Percentiles rank a stretch among this genome's conserved stretches.
Conservation (phyloP, 108 stramenopile genomes). For the Cyclostephanos invisitatus region DNA sequence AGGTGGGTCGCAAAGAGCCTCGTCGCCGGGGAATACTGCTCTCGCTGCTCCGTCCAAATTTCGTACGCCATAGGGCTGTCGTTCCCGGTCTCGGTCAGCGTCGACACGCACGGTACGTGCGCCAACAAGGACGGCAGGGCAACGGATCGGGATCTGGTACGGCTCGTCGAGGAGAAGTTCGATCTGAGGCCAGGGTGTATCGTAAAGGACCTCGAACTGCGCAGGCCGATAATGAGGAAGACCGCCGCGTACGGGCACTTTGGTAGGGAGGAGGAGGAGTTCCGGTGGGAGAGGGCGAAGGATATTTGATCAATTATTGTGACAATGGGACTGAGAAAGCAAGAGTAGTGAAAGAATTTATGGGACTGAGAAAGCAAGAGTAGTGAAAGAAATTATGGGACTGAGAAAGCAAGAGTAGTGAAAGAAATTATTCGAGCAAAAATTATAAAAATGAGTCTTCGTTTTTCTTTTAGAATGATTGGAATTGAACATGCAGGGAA, state of each 20-base stretch:
- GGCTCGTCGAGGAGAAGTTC: constrained; percentile 94
- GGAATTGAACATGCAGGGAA: too few species aligned
- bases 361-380: too few species aligned
- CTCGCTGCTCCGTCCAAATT: constrained; percentile 89
- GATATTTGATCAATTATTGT: constrained; percentile 27
- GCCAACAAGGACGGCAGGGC: constrained; percentile 90
- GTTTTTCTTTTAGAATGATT: too few species aligned
- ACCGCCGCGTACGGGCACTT: constrained; percentile 98
- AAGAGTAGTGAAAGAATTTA: neutral
- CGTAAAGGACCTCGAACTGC: constrained; percentile 92
- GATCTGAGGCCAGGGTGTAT: constrained; percentile 96
- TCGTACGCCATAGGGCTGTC: constrained; percentile 96
- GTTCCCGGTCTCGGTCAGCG: constrained; percentile 88
- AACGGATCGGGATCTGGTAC: constrained; percentile 88
- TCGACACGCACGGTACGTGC: constrained; percentile 88
- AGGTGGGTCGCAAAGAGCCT: constrained; percentile 97
- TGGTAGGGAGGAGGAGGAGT: constrained; percentile 95
- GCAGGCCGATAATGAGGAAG: constrained; percentile 93
- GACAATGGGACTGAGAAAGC: neutral
- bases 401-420: too few species aligned
- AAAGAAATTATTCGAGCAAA: too few species aligned
- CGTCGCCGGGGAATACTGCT: constrained; percentile 89
- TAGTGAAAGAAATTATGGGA: too few species aligned
- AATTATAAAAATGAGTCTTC: too few species aligned
- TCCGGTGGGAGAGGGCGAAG: constrained; percentile 96